Base-by-base conservation (phyloP, 1,139 yeast species). In the Kodamaea plutei region DNA sequence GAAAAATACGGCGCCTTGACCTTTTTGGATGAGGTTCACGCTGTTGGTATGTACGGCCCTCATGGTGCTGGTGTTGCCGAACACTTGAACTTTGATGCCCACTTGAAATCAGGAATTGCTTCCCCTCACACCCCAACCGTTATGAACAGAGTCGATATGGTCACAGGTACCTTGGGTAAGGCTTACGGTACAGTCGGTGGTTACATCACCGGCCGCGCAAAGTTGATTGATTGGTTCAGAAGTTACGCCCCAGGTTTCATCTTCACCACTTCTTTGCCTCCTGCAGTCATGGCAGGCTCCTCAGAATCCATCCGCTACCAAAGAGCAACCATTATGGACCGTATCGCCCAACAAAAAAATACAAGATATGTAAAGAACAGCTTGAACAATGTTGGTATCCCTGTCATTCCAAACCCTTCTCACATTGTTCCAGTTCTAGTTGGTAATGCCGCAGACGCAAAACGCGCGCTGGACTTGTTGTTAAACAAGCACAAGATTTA, bases 61-160 rank as follows among this genome's bases (percentile, higher is more conserved):
- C 96, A 85, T 52, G 99, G 99, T 52, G 98, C 96, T 25, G 99
- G 99, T 64, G 97, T 91, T 34, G 96, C 97, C 30, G 98, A 93
- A 61, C 98, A 91, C 57, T 70, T 84, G 52, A 84, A 91, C 60
- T 89, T 87, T 50, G 84, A 84, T 28, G 78, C 79, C 38, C 95
- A 88, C 56, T 72, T 82, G 55, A 66, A 73, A 42, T 54, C 76
- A 10, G 94, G 93, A 47, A 68, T 79, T 41, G 69, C 71, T 6
- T 63, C 76, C n/a, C 67, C 70, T 20, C 51, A 51, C 21, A 47
- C 55, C 29, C 54, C 64, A 33, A 77, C 94, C 10, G 82, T 84
- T 25, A 76, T 83, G 85, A 89, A 81, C 60, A 79, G 97, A 55
- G 76, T 91, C 36, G 98, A 93, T 56, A 87, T 91, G 79, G 77